phyloP scores from a whole-genome alignment of 1,284 basidiomycete species.

The Leccinum colubrinum region DNA sequence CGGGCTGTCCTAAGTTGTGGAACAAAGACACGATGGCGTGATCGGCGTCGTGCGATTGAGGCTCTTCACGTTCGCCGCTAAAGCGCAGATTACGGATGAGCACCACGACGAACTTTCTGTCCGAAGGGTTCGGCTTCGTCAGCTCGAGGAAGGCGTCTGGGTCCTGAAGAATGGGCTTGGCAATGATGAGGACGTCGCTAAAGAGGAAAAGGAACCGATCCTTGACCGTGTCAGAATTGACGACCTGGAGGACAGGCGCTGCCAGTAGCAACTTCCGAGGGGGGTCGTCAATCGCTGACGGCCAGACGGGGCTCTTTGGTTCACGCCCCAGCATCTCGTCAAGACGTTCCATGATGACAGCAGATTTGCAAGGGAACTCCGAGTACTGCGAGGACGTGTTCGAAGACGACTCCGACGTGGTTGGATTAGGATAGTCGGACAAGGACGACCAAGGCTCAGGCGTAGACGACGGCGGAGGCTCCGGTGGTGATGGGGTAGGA shows the following conservation, averaged over 20 bases:
- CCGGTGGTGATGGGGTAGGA: conserved; percentile 50
- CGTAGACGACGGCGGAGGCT: conserved; percentile 60
- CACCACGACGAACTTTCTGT: conserved; percentile 83
- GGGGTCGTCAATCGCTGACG: conserved; percentile 76
- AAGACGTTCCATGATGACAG: conserved; percentile 59
- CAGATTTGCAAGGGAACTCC: conserved; percentile 36
- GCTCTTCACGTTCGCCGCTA: conserved; percentile 61
- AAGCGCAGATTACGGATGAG: conserved; percentile 72
- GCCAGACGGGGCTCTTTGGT: conserved; percentile 59
- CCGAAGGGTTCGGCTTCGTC: conserved; percentile 65
- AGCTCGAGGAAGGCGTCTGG: conserved; percentile 58
- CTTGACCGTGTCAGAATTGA: conserved; percentile 92
- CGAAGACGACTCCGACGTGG: conserved; percentile 47
- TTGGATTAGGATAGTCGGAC: conserved; percentile 37
- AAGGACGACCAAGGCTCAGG: conserved; percentile 58
- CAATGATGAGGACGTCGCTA: conserved; percentile 89
- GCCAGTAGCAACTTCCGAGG: conserved; percentile 84
- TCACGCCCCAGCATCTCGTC: conserved; percentile 65
- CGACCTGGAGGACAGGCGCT: conserved; percentile 90
- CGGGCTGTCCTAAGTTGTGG: conserved; percentile 51
- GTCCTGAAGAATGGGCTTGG: conserved; percentile 68
- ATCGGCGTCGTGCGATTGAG: conserved; percentile 62
- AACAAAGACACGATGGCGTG: conserved; percentile 66
- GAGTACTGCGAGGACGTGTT: conserved; percentile 47
- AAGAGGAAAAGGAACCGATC: conserved; percentile 96